Evolutionary conservation across 140 eudicot species (phyloP), one percentile per base, ranked within the genome.

Genomic region (Bidens hawaiensis): DNA sequence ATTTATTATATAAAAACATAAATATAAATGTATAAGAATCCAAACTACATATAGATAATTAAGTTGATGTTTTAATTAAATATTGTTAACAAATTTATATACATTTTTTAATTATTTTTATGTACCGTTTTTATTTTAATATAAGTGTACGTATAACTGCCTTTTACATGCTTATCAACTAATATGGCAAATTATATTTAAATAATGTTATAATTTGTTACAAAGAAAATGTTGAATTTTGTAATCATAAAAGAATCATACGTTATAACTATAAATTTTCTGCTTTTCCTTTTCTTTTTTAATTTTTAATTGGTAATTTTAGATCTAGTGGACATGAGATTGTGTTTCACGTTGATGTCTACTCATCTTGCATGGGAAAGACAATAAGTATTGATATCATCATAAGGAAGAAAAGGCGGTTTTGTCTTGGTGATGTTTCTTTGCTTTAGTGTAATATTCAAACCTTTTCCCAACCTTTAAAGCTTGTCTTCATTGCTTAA

Each of bases 341-440:
- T 54, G 72, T 65, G 67, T 65, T 57, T 73, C 73, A 73, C 78
- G 68, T 73, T 57, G 78, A 60, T 65, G 68, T 65, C 78, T 59
- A 73, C 73, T 73, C 73, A 65, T 73, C 55, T 30, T 73, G 78
- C 73, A 73, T 73, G 78, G 71, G 73, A 73, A 73, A 65, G 67
- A 65, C 67, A 46, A 64, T 26, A 53, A 43, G 75, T 60, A 59
- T 65, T 74, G 69, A 74, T 38, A 51, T 74, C 56, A 74, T 59
- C 43, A 46, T 41, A 10, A 55, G 45, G 73, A 46, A 48, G 16
- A 43, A 67, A 74, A 75, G 62, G 76, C 52, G 55, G 70, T 75
- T 75, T 75, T 75, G 54, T 65, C 80, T 68, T 62, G 61, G 25
- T 72, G 58, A 76, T 76, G 76, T 63, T 54, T 63, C 72, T 69